Evolutionary conservation across 2,329 filamentous ascomycete species (phyloP).

Genomic region (Fusarium anguioides): DNA sequence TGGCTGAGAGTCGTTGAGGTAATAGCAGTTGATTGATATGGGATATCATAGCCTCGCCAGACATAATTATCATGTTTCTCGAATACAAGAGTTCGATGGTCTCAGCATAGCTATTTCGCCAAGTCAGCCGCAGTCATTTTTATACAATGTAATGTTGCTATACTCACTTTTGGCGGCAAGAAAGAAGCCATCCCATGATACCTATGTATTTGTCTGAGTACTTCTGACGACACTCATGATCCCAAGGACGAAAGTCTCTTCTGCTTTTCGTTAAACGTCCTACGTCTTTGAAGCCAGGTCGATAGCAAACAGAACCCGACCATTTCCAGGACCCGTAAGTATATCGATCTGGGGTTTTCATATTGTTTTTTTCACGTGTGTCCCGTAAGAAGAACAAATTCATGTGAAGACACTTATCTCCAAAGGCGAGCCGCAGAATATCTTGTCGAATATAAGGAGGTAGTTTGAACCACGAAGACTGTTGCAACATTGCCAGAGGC

Average conservation of each 20-base stretch:
- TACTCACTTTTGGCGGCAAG: background rate
- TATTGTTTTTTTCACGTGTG: background rate
- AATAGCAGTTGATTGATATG: background rate
- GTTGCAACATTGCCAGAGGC: background rate
- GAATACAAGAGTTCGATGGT: conserved; percentile 6
- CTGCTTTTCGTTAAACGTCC: no score
- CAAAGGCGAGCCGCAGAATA: background rate
- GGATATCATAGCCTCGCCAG: background rate
- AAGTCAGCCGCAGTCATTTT: no score
- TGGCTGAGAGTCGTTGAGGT: background rate
- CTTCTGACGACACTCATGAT: background rate
- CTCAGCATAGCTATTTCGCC: conserved; percentile 5
- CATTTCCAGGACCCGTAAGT: background rate
- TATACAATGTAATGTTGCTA: background rate
- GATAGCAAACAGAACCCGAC: background rate
- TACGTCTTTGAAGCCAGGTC: background rate
- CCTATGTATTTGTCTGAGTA: background rate
- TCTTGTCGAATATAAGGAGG: background rate
- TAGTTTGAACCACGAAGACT: background rate
- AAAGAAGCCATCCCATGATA: background rate
- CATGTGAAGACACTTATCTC: background rate
- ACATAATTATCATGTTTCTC: background rate
- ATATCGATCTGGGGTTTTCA: background rate
- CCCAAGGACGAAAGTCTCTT: background rate
- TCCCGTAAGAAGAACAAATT: background rate